Evolutionary conservation across 1,284 basidiomycete species (phyloP).

Genomic region (Pisolithus thermaeus): DNA sequence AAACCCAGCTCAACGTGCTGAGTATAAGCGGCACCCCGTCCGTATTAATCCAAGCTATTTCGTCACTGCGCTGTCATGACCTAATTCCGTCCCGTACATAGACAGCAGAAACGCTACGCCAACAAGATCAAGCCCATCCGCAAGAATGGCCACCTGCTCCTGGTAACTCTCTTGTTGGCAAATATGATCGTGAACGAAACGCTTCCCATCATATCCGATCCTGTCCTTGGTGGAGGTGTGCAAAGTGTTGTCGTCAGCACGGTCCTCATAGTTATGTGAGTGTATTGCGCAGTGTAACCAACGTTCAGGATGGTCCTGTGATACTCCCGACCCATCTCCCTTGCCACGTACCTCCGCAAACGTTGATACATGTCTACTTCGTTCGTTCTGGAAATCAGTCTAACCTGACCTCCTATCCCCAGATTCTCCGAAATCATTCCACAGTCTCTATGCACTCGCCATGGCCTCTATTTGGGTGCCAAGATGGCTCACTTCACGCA

Average conservation of each 20-base stretch:
- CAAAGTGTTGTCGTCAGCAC: conserved; percentile 81
- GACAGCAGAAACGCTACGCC: conserved; percentile 75
- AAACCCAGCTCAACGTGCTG: conserved; percentile 86
- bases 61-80: not conserved
- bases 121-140: conserved; percentile 85
- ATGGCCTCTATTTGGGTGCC: conserved; percentile 89
- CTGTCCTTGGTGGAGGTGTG: conserved; percentile 80
- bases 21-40: conserved; percentile 78
- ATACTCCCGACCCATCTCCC: not conserved
- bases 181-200: conserved; percentile 93
- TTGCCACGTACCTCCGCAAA: not conserved
- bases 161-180: conserved; percentile 77
- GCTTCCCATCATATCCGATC: conserved; percentile 86
- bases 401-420: conserved; percentile 2
- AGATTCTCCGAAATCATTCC: conserved; percentile 92
- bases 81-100: conserved; percentile 20
- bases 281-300: too few species aligned
- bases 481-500: conserved; percentile 81
- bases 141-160: conserved; percentile 76
- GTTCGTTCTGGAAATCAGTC: not conserved
- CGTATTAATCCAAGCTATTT: conserved; percentile 24
- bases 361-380: not conserved
- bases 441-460: conserved; percentile 84
- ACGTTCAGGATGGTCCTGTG: not conserved
- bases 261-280: conserved; percentile 81